A percentile compares a stretch with the other conserved stretches of the same genome.
These are phyloP conservation scores for Paxillus involutus DNA, from an alignment of 768 basidiomycete genomes.

Conservation along the genomic window DNA sequence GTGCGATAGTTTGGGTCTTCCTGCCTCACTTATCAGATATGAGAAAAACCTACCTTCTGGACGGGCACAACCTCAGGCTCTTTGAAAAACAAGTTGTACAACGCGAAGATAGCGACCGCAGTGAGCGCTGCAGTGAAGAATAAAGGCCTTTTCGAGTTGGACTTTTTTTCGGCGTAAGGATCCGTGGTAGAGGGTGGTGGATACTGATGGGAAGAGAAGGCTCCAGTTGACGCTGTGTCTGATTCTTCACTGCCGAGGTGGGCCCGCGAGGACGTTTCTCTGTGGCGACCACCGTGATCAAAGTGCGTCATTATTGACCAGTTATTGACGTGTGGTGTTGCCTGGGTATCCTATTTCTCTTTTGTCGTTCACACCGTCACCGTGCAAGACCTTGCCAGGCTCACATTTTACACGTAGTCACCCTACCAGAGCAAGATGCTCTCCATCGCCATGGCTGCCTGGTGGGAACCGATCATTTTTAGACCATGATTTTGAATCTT, in stretches of 20 bases:
- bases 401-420: too few species aligned
- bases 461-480: too few species aligned
- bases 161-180: slow-evolving; percentile 15
- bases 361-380: too few species aligned
- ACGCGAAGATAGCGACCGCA: slow-evolving; percentile 14
- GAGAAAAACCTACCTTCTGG: slow-evolving; percentile 15
- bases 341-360: too few species aligned
- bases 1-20: neutral
- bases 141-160: slow-evolving; percentile 15
- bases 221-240: neutral
- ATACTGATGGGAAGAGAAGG: neutral
- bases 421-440: too few species aligned
- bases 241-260: neutral
- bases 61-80: slow-evolving; percentile 15
- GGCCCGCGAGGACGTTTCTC: neutral
- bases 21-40: neutral
- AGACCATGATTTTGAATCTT: too few species aligned
- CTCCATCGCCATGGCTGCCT: too few species aligned
- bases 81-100: slow-evolving; percentile 20
- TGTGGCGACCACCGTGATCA: neutral
- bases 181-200: slow-evolving; percentile 17
- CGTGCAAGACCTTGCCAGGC: too few species aligned
- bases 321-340: too few species aligned
- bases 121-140: slow-evolving; percentile 12
- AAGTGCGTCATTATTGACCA: neutral